These are phyloP conservation scores for Colletotrichum caudatum DNA, from an alignment of 2,329 filamentous ascomycete genomes.

Conservation along the genomic window DNA sequence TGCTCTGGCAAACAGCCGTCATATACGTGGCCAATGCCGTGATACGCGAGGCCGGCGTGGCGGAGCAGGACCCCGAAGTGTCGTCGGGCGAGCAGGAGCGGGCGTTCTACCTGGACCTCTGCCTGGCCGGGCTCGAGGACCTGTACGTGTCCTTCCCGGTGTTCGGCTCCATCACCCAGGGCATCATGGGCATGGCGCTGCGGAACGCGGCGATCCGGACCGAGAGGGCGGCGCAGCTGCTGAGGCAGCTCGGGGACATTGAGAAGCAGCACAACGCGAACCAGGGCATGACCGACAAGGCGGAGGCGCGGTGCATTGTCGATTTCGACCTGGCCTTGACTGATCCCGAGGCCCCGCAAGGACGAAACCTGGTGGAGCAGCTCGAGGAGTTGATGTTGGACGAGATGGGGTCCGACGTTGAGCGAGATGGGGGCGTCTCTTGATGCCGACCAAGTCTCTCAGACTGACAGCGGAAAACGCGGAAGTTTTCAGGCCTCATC, in stretches of 20 bases:
- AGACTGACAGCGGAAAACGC: no score
- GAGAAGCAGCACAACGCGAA: not conserved
- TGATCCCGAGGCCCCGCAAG: constrained; percentile 4
- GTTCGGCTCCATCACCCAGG: constrained; percentile 12
- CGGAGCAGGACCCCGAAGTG: not conserved
- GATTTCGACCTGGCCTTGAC: constrained; percentile 15
- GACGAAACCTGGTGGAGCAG: constrained; percentile 3
- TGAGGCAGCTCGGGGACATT: not conserved
- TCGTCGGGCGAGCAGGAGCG: not conserved
- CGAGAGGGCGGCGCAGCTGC: not conserved
- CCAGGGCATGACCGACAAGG: constrained; percentile 16
- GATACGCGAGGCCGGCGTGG: not conserved
- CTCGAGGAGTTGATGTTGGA: constrained; percentile 13
- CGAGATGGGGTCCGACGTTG: not conserved
- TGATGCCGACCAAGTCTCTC: not conserved
- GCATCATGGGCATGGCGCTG: constrained; percentile 22
- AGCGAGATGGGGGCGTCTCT: not conserved
- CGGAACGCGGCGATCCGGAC: constrained; percentile 8
- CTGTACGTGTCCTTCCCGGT: constrained; percentile 1
- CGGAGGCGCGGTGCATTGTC: constrained; percentile 16
- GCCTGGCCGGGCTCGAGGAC: not conserved
- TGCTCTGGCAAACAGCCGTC: constrained; percentile 24
- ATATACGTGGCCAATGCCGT: constrained; percentile 30
- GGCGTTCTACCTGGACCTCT: constrained; percentile 5
- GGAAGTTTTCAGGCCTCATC: no score